Conservation (phyloP, 2,329 filamentous ascomycete species). For the Claviceps arundinis region DNA sequence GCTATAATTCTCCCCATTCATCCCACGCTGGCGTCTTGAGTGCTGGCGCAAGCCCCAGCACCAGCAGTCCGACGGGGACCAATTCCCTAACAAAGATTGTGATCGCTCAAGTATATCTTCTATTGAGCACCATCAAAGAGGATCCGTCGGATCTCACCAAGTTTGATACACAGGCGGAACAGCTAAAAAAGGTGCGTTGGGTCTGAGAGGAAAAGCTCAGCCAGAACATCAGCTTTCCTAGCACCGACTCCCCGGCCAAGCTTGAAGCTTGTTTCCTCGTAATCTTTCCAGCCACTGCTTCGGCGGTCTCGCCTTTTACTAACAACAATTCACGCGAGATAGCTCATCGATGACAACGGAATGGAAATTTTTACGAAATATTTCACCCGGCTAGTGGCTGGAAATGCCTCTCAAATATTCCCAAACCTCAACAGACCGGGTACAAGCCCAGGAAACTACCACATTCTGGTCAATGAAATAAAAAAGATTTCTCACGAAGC, state of each 20-base stretch:
- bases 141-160: conserved; percentile 69
- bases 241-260: not conserved
- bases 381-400: conserved; percentile 81
- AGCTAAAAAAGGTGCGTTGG: conserved; percentile 69
- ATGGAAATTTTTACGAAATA: conserved; percentile 98
- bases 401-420: conserved; percentile 87
- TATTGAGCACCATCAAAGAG: conserved; percentile 89
- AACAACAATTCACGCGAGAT: conserved; percentile 7
- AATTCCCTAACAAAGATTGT: conserved; percentile 80
- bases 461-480: conserved; percentile 71
- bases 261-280: not conserved
- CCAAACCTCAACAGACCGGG: conserved; percentile 60
- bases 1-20: conserved; percentile 41
- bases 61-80: conserved; percentile 47
- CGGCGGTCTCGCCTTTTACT: conserved; percentile 6
- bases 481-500: conserved; percentile 69
- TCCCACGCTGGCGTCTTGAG: conserved; percentile 43
- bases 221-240: not conserved
- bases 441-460: conserved; percentile 70
- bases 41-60: conserved; percentile 48
- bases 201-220: not conserved
- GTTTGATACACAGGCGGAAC: conserved; percentile 85
- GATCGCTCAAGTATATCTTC: conserved; percentile 85
- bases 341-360: conserved; percentile 94
- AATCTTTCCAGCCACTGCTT: not conserved